Evolutionary conservation across 345 rosid genomes (phyloP).

Genomic region (Erysimum cheiranthoides): DNA sequence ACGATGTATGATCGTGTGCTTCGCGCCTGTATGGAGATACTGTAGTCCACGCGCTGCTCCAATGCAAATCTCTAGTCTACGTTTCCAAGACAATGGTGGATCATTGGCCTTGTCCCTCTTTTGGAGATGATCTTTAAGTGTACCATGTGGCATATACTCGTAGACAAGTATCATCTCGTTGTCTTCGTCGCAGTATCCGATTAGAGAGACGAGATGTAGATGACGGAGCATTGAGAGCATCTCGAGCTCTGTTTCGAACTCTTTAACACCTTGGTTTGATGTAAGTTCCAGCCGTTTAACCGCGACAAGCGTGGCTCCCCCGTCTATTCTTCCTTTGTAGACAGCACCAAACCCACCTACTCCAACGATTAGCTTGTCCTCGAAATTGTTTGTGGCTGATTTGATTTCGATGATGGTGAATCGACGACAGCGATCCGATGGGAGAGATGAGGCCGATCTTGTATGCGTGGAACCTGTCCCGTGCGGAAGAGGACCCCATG

Average conservation of each 20-base stretch:
- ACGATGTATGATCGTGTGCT: slow-evolving; percentile 54
- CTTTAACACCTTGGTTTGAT: slow-evolving; percentile 48
- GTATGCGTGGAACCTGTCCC: slow-evolving; percentile 22
- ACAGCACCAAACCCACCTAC: slow-evolving; percentile 52
- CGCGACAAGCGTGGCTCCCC: slow-evolving; percentile 45
- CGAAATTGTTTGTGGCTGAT: slow-evolving; percentile 51
- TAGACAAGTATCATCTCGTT: slow-evolving; percentile 52
- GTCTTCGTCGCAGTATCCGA: slow-evolving; percentile 48
- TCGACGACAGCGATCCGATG: slow-evolving; percentile 41
- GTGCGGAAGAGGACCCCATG: slow-evolving; percentile 19
- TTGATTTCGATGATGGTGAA: slow-evolving; percentile 48
- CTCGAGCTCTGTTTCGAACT: slow-evolving; percentile 54
- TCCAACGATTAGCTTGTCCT: slow-evolving; percentile 44
- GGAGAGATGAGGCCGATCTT: slow-evolving; percentile 39
- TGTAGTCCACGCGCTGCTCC: slow-evolving; percentile 49
- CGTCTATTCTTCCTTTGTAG: slow-evolving; percentile 50
- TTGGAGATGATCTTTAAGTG: slow-evolving; percentile 48
- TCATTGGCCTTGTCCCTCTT: slow-evolving; percentile 26
- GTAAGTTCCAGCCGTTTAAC: slow-evolving; percentile 44
- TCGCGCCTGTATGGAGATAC: slow-evolving; percentile 51
- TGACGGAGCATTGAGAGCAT: slow-evolving; percentile 54
- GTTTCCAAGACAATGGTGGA: slow-evolving; percentile 48
- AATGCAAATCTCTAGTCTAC: slow-evolving; percentile 46
- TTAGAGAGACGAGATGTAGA: slow-evolving; percentile 49
- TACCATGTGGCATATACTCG: slow-evolving; percentile 53